A percentile compares a stretch with the other conserved stretches of the same genome.
Conservation (phyloP, 1,139 yeast genomes). For the Lodderomyces orthopsilosis region DNA sequence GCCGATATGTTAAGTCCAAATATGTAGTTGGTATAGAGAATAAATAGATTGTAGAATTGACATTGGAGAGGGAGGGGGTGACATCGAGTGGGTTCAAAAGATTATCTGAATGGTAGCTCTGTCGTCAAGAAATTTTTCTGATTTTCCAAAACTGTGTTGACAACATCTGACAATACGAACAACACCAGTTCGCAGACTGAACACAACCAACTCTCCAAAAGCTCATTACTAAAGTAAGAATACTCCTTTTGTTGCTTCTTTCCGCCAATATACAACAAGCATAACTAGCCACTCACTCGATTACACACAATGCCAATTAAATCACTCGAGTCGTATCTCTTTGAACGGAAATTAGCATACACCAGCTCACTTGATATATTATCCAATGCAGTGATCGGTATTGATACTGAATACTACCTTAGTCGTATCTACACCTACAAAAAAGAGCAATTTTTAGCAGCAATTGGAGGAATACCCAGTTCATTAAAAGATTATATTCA, state of each 20-base stretch:
- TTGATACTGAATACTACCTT: constrained; percentile 80
- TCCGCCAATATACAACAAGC: neutral
- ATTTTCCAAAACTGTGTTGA: too few relatives aligned
- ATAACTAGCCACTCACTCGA: neutral
- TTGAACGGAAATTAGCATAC: constrained; percentile 65
- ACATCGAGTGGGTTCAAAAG: too few relatives aligned
- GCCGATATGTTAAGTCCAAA: constrained; percentile 53
- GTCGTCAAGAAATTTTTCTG: neutral
- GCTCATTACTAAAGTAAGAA: too few relatives aligned
- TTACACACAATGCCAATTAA: constrained; percentile 53
- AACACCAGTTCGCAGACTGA: too few relatives aligned
- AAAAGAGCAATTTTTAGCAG: constrained; percentile 71
- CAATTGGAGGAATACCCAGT: constrained; percentile 80
- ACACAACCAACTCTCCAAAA: too few relatives aligned
- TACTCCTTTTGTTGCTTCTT: neutral
- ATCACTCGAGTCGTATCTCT: constrained; percentile 67
- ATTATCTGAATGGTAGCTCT: neutral
- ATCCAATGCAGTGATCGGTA: constrained; percentile 71
- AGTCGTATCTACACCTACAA: constrained; percentile 59
- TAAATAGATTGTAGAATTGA: neutral
- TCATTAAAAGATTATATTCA: constrained; percentile 58
- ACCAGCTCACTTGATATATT: constrained; percentile 64
- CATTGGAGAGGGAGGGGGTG: too few relatives aligned
- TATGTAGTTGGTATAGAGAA: constrained; percentile 18
- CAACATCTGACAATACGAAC: too few relatives aligned